Evolutionary conservation across 495 filamentous ascomycete species (phyloP).

Genomic region (Diplogelasinospora grovesii): DNA sequence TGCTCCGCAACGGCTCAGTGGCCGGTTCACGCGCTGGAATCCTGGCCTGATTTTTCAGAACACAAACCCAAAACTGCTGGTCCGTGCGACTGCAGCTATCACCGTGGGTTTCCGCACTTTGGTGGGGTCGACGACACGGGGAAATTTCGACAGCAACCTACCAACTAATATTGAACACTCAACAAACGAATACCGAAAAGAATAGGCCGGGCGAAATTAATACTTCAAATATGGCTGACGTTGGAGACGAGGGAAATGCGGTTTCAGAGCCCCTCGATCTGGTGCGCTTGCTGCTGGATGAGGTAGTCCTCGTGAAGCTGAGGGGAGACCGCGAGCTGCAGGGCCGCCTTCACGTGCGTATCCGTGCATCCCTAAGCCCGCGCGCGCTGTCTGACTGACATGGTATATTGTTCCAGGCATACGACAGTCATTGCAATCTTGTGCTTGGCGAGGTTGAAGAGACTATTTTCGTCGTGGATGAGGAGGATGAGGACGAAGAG

Average conservation of each 20-base stretch:
- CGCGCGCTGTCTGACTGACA: neutral
- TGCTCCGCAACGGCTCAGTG: no score
- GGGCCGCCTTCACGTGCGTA: slow-evolving; percentile 81
- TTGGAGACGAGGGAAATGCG: slow-evolving; percentile 55
- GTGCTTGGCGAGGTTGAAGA: slow-evolving; percentile 96
- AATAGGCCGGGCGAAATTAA: no score
- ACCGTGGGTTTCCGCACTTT: no score
- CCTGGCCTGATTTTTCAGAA: no score
- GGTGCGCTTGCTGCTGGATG: slow-evolving; percentile 86
- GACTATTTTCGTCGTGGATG: slow-evolving; percentile 89
- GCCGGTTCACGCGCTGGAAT: no score
- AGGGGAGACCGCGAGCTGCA: slow-evolving; percentile 92
- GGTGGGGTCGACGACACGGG: no score
- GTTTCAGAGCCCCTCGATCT: slow-evolving; percentile 90
- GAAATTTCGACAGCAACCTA: neutral
- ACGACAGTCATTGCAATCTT: slow-evolving; percentile 98
- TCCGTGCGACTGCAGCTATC: no score
- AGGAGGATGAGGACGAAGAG: slow-evolving; percentile 68
- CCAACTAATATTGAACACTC: no score
- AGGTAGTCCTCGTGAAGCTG: slow-evolving; percentile 95
- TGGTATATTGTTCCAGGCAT: slow-evolving; percentile 56
- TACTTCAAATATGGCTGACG: slow-evolving; percentile 79
- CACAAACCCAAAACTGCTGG: no score
- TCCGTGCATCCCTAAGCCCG: neutral
- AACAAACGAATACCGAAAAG: no score